A percentile compares a stretch with the other conserved stretches of the same genome.
Evolutionary conservation across 2,329 filamentous ascomycete species (phyloP).

Genomic region (Colletotrichum musicola): DNA sequence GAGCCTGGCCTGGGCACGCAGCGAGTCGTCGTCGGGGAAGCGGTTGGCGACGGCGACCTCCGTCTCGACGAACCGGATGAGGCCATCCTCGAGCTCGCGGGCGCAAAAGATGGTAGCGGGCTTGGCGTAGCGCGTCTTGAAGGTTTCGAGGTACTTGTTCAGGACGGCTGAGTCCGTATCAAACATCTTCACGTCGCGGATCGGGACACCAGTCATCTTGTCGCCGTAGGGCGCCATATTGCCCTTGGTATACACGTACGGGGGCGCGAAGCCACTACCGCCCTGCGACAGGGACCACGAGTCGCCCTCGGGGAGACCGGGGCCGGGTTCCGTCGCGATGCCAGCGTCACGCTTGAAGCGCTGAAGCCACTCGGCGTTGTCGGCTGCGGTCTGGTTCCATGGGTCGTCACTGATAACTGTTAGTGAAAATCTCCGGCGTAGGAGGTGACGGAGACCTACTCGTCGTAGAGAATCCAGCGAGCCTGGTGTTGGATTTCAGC

Average conservation of each 20-base stretch:
- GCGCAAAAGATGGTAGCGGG: constrained; percentile 69
- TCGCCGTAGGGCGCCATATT: constrained; percentile 39
- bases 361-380: constrained; percentile 73
- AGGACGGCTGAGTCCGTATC: constrained; percentile 58
- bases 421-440: too few relatives aligned
- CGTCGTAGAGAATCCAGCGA: constrained; percentile 72
- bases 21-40: constrained; percentile 62
- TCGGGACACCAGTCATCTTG: constrained; percentile 45
- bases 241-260: constrained; percentile 62
- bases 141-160: constrained; percentile 61
- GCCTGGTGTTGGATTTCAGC: constrained; percentile 75
- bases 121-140: constrained; percentile 58
- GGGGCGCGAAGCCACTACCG: constrained; percentile 68
- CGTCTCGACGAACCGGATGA: constrained; percentile 61
- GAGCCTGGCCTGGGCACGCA: constrained; percentile 61
- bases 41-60: constrained; percentile 52
- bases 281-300: constrained; percentile 64
- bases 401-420: constrained; percentile 64
- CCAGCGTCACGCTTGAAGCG: constrained; percentile 72
- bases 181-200: constrained; percentile 55
- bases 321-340: constrained; percentile 63
- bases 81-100: constrained; percentile 67
- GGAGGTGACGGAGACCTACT: constrained; percentile 56
- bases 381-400: constrained; percentile 74
- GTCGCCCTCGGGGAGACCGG: constrained; percentile 58